phyloP scores from a whole-genome alignment of 768 basidiomycete species.

The Suillus bovinus region DNA sequence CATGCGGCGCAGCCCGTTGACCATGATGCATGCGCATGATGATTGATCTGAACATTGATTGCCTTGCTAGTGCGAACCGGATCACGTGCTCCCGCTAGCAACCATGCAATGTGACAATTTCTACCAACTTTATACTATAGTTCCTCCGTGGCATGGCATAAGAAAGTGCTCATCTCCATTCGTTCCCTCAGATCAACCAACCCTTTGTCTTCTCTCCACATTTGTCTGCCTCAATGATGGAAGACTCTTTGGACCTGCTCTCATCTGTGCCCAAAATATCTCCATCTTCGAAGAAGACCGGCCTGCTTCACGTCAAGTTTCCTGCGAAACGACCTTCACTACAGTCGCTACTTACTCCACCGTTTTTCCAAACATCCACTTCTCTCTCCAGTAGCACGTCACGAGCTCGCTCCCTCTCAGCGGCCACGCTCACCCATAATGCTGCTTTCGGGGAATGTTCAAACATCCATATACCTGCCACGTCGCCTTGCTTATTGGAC shows the following conservation, averaged over 20 bases:
- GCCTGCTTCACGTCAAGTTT: slow-evolving; percentile 33
- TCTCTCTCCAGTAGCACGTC: slow-evolving; percentile 23
- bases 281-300: slow-evolving; percentile 10
- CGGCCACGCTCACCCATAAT: neutral
- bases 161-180: slow-evolving; percentile 8
- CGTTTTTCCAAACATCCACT: slow-evolving; percentile 47
- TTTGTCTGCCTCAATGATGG: slow-evolving; percentile 9
- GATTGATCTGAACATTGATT: neutral
- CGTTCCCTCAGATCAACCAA: slow-evolving; percentile 12
- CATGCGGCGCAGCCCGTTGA: neutral
- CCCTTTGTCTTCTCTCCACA: slow-evolving; percentile 9
- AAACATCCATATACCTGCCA: slow-evolving; percentile 8
- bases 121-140: slow-evolving; percentile 7
- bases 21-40: neutral
- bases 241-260: slow-evolving; percentile 2
- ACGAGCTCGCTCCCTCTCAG: slow-evolving; percentile 19
- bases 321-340: slow-evolving; percentile 54
- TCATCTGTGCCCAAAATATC: neutral
- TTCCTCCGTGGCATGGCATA: slow-evolving; percentile 9
- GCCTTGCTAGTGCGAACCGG: neutral
- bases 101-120: slow-evolving; percentile 3
- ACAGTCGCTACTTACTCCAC: slow-evolving; percentile 43
- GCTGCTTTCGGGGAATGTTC: slow-evolving; percentile 4
- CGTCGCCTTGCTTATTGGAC: slow-evolving; percentile 46
- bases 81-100: slow-evolving; percentile 14